phyloP scores from a whole-genome alignment of 345 rosid species.

The thale cress (Arabidopsis thaliana) region TAIR10.1 NC_003071.7:13635501-13636000 shows the following conservation, averaged over 20 bases:
- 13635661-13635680: slow-evolving; percentile 90
- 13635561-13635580: slow-evolving; percentile 50
- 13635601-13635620: slow-evolving; percentile 94
- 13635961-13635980: slow-evolving; percentile 92
- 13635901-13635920: slow-evolving; percentile 44
- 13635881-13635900: not conserved
- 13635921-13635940: slow-evolving; percentile 90
- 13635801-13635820: slow-evolving; percentile 96
- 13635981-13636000: slow-evolving; percentile 96
- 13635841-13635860: slow-evolving; percentile 78
- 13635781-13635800: slow-evolving; percentile 96
- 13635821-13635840: slow-evolving; percentile 94
- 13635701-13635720: slow-evolving; percentile 72
- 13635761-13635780: slow-evolving; percentile 56
- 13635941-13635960: slow-evolving; percentile 98
- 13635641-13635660: slow-evolving; percentile 93
- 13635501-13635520: slow-evolving; percentile 42
- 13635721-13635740: not conserved
- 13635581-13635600: slow-evolving; percentile 94
- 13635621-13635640: slow-evolving; percentile 98
- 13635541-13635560: slow-evolving; percentile 48
- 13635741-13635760: slow-evolving; percentile 42
- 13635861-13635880: not conserved
- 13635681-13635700: slow-evolving; percentile 96
- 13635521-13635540: slow-evolving; percentile 44